These are phyloP conservation scores for Taiozyma sp. DNA, from an alignment of 1,139 yeast species.

Conservation along the genomic window DNA sequence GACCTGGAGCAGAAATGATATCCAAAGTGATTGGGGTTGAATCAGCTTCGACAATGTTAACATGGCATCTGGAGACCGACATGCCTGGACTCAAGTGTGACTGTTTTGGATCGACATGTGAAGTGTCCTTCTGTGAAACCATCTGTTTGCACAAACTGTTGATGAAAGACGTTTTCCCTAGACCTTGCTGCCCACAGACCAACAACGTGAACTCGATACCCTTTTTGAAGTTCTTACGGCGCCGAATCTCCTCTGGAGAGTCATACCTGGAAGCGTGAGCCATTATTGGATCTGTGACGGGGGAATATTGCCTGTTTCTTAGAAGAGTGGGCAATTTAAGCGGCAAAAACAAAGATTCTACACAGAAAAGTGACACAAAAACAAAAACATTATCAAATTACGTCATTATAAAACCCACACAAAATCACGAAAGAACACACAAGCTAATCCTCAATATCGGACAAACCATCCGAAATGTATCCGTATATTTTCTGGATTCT, in stretches of 20 bases:
- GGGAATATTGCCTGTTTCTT: no score
- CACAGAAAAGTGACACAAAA: not conserved
- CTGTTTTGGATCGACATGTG: slow-evolving; percentile 16
- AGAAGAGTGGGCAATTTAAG: not conserved
- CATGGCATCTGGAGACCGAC: slow-evolving; percentile 21
- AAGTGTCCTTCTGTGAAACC: slow-evolving; percentile 16
- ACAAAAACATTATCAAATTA: not conserved
- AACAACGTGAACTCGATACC: slow-evolving; percentile 52
- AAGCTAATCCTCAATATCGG: not conserved
- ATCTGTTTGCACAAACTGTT: slow-evolving; percentile 48
- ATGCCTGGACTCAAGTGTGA: slow-evolving; percentile 25
- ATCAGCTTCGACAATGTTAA: slow-evolving; percentile 33
- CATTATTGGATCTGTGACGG: not conserved
- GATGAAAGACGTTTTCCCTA: slow-evolving; percentile 57
- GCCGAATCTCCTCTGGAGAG: slow-evolving; percentile 45
- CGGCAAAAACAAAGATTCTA: not conserved
- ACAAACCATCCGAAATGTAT: not conserved
- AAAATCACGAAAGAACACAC: not conserved
- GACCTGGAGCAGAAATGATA: slow-evolving; percentile 39
- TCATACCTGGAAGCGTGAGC: not conserved
- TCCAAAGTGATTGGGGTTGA: slow-evolving; percentile 36
- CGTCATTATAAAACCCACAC: not conserved
- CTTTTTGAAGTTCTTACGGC: slow-evolving; percentile 53
- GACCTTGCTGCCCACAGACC: slow-evolving; percentile 56
- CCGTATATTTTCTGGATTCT: not conserved